These are phyloP conservation scores for Monosporascus ibericus DNA, from an alignment of 2,329 filamentous ascomycete species.

Conservation along the genomic window DNA sequence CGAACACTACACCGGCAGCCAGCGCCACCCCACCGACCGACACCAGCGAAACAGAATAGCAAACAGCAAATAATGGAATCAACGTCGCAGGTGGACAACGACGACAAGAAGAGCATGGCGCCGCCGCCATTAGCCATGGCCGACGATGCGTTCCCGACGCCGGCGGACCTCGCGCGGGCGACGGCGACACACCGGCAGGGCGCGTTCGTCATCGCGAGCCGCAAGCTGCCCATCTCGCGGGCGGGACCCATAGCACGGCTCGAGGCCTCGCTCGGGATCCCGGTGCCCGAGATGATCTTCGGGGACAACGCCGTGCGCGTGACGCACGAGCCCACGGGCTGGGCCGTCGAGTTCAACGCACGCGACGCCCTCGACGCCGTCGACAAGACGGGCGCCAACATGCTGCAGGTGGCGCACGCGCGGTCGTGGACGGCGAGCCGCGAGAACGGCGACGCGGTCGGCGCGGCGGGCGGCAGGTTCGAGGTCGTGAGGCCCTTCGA, in stretches of 20 bases:
- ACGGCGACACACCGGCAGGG: constrained; percentile 54
- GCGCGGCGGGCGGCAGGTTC: constrained; percentile 66
- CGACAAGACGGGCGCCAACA: constrained; percentile 85
- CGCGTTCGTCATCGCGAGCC: constrained; percentile 69
- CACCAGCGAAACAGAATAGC: too few species aligned
- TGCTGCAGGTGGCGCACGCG: constrained; percentile 92
- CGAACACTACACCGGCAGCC: too few species aligned
- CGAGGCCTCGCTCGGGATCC: constrained; percentile 71
- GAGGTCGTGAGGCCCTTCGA: constrained; percentile 95
- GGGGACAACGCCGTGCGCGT: constrained; percentile 84
- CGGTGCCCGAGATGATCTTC: constrained; percentile 98
- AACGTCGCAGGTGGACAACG: too few species aligned
- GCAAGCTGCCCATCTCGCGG: constrained; percentile 93
- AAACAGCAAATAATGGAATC: background rate
- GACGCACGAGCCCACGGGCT: constrained; percentile 66
- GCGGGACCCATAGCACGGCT: constrained; percentile 83
- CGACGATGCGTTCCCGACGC: constrained; percentile 50
- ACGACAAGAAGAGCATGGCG: constrained; percentile 6
- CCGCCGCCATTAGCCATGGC: constrained; percentile 19
- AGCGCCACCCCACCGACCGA: too few species aligned
- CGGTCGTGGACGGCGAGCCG: constrained; percentile 67
- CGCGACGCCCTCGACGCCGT: constrained; percentile 84
- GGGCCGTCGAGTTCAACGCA: constrained; percentile 76
- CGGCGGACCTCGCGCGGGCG: constrained; percentile 42
- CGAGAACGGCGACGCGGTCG: constrained; percentile 72